Percentiles rank a stretch among this genome's conserved stretches.
Conservation (phyloP, 73 alveolate genomes). For the Tetrahymena thermophila region DNA sequence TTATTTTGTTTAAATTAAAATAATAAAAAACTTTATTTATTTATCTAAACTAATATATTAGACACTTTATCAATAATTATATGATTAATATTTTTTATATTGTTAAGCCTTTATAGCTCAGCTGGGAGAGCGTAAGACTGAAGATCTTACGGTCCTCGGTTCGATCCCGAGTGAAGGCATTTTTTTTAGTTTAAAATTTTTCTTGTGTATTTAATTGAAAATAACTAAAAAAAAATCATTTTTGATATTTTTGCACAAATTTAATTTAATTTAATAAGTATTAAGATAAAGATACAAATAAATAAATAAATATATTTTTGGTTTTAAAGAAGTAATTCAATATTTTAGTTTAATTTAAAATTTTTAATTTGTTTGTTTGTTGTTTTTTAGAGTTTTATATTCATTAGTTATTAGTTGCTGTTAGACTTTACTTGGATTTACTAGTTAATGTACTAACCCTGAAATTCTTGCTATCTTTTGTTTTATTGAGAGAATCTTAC, state of each 20-base stretch:
- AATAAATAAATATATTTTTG: no score
- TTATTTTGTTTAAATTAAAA: no score
- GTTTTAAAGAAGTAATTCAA: no score
- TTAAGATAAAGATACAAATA: no score
- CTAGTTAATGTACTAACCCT: neutral
- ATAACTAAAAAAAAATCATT: no score
- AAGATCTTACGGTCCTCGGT: conserved; percentile 3
- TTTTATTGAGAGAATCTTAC: neutral
- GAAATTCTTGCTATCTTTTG: neutral
- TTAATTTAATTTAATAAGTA: no score
- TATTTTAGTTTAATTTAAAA: no score
- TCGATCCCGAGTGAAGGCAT: conserved; percentile 6
- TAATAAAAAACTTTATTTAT: no score
- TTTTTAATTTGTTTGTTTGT: no score
- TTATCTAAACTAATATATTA: no score
- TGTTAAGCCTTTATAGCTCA: neutral
- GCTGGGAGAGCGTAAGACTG: conserved; percentile 5
- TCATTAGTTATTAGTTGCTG: neutral
- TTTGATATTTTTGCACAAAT: no score
- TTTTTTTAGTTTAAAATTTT: neutral
- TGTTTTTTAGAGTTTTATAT: neutral
- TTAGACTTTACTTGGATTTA: neutral
- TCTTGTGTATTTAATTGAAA: no score
- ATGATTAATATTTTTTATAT: neutral
- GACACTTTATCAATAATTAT: neutral